phyloP scores from a whole-genome alignment of 1,284 basidiomycete genomes.

The Leccinum angustisporum region DNA sequence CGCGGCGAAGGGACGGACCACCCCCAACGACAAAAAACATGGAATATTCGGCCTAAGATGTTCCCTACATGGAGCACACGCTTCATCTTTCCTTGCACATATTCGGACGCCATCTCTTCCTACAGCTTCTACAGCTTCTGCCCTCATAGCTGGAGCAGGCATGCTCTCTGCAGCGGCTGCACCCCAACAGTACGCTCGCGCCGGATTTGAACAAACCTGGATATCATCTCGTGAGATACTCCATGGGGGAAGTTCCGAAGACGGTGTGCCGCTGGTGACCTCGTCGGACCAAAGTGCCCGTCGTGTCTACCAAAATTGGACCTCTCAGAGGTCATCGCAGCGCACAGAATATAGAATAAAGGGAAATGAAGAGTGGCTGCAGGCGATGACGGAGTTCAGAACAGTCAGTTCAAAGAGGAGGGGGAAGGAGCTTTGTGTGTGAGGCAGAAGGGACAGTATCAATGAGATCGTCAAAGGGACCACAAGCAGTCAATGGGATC shows the following conservation, averaged over 20 bases:
- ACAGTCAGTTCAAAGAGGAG: too few relatives aligned
- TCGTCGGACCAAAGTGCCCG: too few relatives aligned
- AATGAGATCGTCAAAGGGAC: too few relatives aligned
- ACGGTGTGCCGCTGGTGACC: neutral
- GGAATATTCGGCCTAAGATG: constrained; percentile 20
- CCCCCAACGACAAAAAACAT: neutral
- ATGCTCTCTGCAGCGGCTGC: constrained; percentile 54
- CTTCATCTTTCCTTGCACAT: constrained; percentile 28
- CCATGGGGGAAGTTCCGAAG: constrained; percentile 13
- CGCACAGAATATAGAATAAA: too few relatives aligned
- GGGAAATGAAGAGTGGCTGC: too few relatives aligned
- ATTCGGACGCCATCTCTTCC: constrained; percentile 23
- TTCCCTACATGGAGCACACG: constrained; percentile 22
- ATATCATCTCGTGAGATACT: constrained; percentile 57
- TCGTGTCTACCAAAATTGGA: too few relatives aligned
- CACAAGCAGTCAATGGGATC: too few relatives aligned
- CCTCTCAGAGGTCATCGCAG: too few relatives aligned
- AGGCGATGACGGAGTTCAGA: too few relatives aligned
- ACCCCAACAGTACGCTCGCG: constrained; percentile 50
- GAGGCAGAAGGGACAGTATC: too few relatives aligned
- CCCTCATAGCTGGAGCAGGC: constrained; percentile 65
- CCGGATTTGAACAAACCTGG: constrained; percentile 57
- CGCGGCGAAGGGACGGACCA: constrained; percentile 1
- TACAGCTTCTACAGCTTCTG: constrained; percentile 23
- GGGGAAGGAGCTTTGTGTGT: too few relatives aligned